phyloP scores from a whole-genome alignment of 2,329 filamentous ascomycete species.

The Nigrograna mackinnonii region DNA sequence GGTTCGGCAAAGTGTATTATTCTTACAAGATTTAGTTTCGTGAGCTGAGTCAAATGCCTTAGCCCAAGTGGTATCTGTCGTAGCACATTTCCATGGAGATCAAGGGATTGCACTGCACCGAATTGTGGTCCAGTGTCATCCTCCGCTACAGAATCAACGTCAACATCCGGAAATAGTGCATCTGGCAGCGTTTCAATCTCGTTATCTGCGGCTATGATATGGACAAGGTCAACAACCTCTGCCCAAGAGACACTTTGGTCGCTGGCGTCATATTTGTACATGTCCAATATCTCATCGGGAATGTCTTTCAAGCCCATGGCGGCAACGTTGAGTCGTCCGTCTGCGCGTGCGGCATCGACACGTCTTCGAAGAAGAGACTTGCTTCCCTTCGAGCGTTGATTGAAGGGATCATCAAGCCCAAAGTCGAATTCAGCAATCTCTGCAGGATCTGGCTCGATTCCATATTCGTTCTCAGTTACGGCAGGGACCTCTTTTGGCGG shows the following conservation, averaged over 20 bases:
- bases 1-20: neutral
- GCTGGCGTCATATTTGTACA: slow-evolving; percentile 79
- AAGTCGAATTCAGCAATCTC: slow-evolving; percentile 58
- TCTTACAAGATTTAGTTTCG: slow-evolving; percentile 78
- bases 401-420: slow-evolving; percentile 70
- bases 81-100: slow-evolving; percentile 84
- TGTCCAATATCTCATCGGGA: slow-evolving; percentile 79
- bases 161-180: slow-evolving; percentile 74
- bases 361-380: slow-evolving; percentile 74
- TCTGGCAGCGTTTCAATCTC: slow-evolving; percentile 77
- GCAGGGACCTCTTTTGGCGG: slow-evolving; percentile 27
- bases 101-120: slow-evolving; percentile 76
- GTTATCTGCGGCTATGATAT: slow-evolving; percentile 87
- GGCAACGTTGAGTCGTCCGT: slow-evolving; percentile 85
- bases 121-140: slow-evolving; percentile 75
- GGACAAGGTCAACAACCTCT: slow-evolving; percentile 84
- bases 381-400: slow-evolving; percentile 62
- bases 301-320: slow-evolving; percentile 80
- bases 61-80: slow-evolving; percentile 74
- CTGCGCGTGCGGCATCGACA: slow-evolving; percentile 71
- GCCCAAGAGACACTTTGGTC: slow-evolving; percentile 76
- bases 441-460: slow-evolving; percentile 33
- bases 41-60: slow-evolving; percentile 72
- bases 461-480: slow-evolving; percentile 16
- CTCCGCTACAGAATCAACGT: slow-evolving; percentile 65